Base-by-base conservation (phyloP, 2,329 filamentous ascomycete species). In the Pseudogymnoascus pannorum region DNA sequence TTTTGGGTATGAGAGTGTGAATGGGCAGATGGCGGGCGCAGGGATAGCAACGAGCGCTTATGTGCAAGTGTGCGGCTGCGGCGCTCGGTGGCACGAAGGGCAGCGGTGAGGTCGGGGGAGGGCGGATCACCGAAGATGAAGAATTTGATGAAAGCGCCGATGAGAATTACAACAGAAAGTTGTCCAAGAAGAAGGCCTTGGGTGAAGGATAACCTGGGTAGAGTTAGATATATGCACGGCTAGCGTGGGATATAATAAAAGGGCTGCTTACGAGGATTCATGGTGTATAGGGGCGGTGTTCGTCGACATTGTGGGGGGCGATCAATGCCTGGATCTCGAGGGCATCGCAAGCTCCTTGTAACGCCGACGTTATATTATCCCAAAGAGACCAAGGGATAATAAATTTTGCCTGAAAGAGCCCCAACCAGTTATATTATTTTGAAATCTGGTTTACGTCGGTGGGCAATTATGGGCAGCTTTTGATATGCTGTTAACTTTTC, bases 71-170 rank as follows among this genome's bases (percentile, higher is more conserved):
- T 89, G 65, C 88, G 81, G 59, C 87, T 85, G 62, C 87, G 85
- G 24, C 90, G 85, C 67, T 91, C 87, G 9, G 87, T 87, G 62
- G 89, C 90, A 66, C 89, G 85, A 44, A 88, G 78, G 6, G 90
- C 81, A 11, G 91, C 90, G 18, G 88, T 90, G 60, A 88, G 86
- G 65, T 96, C 92, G 64, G 91, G 82, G 1, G 89, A 91, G 0
- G 92, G 91, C 4, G 91, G 86, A 72, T 97, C 94, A 68, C 94
- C 94, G 72, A 99, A 97, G 72, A 99, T 97, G 83, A 99, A 99
- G 84, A 97, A 99, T 74, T 96, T 96, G 75, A 99, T 97, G 76
- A 99, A 97, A 67, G 89, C 91, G 66, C 92, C 92, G 64, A 99
- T 85, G 38, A 99, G 81, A 22, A 97, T 78, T 12, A 96, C 90